Evolutionary conservation across 2,329 filamentous ascomycete species (phyloP).

Genomic region (Alternaria dauci): DNA sequence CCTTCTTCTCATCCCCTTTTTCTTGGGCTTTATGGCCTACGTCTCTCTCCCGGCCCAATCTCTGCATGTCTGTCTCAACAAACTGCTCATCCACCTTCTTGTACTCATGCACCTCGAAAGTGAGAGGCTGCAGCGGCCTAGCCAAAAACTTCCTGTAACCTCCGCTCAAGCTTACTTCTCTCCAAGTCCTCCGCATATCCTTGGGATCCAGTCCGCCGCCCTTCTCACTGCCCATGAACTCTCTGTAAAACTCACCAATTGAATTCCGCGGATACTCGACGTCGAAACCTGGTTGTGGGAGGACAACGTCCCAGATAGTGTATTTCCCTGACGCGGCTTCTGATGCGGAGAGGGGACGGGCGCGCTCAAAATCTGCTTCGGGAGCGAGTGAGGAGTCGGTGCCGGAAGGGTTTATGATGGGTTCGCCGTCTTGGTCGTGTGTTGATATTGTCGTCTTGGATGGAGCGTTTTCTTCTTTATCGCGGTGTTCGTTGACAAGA

Average conservation of each 20-base stretch:
- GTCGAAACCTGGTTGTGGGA: slow-evolving; percentile 92
- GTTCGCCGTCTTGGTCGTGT: slow-evolving; percentile 69
- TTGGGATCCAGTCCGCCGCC: slow-evolving; percentile 83
- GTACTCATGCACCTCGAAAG: slow-evolving; percentile 76
- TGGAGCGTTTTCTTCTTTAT: slow-evolving; percentile 49
- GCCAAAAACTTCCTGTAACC: slow-evolving; percentile 87
- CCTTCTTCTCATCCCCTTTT: slow-evolving; percentile 28
- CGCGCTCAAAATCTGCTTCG: slow-evolving; percentile 70
- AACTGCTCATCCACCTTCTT: slow-evolving; percentile 78
- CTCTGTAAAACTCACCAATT: slow-evolving; percentile 81
- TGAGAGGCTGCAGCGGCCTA: slow-evolving; percentile 69
- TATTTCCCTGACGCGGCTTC: slow-evolving; percentile 81
- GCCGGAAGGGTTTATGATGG: slow-evolving; percentile 68
- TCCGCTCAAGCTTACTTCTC: slow-evolving; percentile 87
- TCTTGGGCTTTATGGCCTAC: slow-evolving; percentile 52
- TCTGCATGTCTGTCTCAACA: slow-evolving; percentile 85
- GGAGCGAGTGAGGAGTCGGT: slow-evolving; percentile 64
- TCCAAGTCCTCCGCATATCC: slow-evolving; percentile 85
- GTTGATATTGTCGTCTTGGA: slow-evolving; percentile 31
- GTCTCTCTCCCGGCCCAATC: slow-evolving; percentile 60
- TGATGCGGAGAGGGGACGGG: slow-evolving; percentile 75
- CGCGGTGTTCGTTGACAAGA: slow-evolving; percentile 67
- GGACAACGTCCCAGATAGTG: slow-evolving; percentile 84
- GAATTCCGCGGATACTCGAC: slow-evolving; percentile 85
- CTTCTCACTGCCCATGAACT: slow-evolving; percentile 82